A percentile compares a stretch with the other conserved stretches of the same genome.
Evolutionary conservation across 805 yeast genomes (phyloP).

Genomic region (Debaryomyces castellii): DNA sequence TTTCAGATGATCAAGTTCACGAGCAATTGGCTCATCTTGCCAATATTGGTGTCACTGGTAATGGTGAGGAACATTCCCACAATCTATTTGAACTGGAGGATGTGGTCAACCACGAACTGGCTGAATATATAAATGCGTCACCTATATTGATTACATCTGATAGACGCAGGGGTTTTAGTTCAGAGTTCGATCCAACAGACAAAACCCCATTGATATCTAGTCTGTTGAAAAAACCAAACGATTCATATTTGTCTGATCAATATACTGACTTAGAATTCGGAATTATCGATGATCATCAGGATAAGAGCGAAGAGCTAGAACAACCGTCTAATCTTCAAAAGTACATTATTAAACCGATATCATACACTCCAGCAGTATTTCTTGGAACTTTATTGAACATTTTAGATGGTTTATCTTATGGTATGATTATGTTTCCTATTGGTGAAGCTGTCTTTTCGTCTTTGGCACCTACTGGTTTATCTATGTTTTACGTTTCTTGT

Average conservation of each 20-base stretch:
- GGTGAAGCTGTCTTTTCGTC: conserved; percentile 74
- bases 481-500: conserved; percentile 92
- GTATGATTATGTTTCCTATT: conserved; percentile 95
- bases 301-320: conserved; percentile 3
- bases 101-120: background rate
- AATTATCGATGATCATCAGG: background rate
- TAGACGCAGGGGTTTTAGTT: background rate
- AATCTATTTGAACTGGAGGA: background rate
- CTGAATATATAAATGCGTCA: conserved; percentile 10
- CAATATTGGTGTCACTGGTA: conserved; percentile 51
- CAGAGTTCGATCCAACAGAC: background rate
- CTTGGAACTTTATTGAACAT: conserved; percentile 83
- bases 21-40: conserved; percentile 60
- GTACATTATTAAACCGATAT: conserved; percentile 35
- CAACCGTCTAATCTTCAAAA: background rate
- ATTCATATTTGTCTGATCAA: background rate
- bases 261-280: conserved; percentile 5
- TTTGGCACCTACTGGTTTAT: conserved; percentile 84
- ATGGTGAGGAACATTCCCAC: conserved; percentile 8
- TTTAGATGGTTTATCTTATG: conserved; percentile 91
- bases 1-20: conserved; percentile 50
- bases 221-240: conserved; percentile 1
- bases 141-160: conserved; percentile 8
- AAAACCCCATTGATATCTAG: conserved; percentile 4
- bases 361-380: conserved; percentile 75